A percentile compares a stretch with the other conserved stretches of the same genome.
These are phyloP conservation scores for Lolium multiflorum DNA, from an alignment of 176 grass and related monocot genomes.

Conservation along the genomic window DNA sequence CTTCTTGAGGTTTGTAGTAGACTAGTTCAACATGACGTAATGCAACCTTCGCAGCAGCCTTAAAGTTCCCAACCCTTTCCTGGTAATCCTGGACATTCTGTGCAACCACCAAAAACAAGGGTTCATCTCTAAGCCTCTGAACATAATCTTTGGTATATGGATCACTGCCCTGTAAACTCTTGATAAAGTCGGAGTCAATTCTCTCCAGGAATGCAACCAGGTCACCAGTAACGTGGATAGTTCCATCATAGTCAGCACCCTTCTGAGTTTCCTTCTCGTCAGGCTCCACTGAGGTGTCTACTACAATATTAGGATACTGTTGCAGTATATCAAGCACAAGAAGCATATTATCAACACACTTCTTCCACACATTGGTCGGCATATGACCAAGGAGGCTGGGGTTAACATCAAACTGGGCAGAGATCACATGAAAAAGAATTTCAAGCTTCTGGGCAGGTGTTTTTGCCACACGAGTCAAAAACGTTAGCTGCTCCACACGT, in stretches of 20 bases:
- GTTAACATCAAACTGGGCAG: slow-evolving; percentile 96
- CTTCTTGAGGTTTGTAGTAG: slow-evolving; percentile 98
- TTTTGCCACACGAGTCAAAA: slow-evolving; percentile 90
- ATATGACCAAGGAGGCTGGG: slow-evolving; percentile 96
- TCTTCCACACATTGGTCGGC: slow-evolving; percentile 88
- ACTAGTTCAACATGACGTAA: slow-evolving; percentile 77
- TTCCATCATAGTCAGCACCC: slow-evolving; percentile 70
- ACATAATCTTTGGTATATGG: slow-evolving; percentile 94
- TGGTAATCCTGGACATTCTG: slow-evolving; percentile 95
- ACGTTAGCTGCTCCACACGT: slow-evolving; percentile 92
- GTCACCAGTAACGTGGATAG: slow-evolving; percentile 75
- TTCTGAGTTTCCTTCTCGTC: slow-evolving; percentile 88
- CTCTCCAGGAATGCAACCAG: slow-evolving; percentile 89
- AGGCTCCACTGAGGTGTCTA: slow-evolving; percentile 71
- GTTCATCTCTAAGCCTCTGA: slow-evolving; percentile 91
- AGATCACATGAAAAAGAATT: slow-evolving; percentile 87
- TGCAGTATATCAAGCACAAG: slow-evolving; percentile 89
- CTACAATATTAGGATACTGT: slow-evolving; percentile 87
- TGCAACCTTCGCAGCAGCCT: slow-evolving; percentile 84
- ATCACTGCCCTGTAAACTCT: slow-evolving; percentile 83
- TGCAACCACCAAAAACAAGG: slow-evolving; percentile 86
- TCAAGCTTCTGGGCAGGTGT: slow-evolving; percentile 96
- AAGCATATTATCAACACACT: slow-evolving; percentile 90
- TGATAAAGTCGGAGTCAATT: slow-evolving; percentile 87
- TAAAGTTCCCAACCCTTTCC: slow-evolving; percentile 67